Conservation (phyloP, 2,329 filamentous ascomycete genomes). For the Arthrobotrys iridis region DNA sequence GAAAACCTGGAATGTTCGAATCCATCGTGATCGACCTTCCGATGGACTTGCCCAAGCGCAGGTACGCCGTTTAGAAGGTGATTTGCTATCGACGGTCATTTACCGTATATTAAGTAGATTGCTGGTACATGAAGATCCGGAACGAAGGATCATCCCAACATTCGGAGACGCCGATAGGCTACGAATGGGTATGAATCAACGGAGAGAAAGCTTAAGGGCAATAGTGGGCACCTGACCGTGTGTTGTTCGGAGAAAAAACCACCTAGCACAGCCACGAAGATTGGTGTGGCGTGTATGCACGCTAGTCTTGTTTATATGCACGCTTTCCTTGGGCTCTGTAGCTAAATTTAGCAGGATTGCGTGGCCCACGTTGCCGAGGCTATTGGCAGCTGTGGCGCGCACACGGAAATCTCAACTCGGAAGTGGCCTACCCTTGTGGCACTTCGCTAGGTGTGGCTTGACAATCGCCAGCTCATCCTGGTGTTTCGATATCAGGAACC, state of each 20-base stretch:
- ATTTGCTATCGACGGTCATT: slow-evolving; percentile 27
- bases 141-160: slow-evolving; percentile 40
- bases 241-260: slow-evolving; percentile 49
- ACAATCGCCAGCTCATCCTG: slow-evolving; percentile 15
- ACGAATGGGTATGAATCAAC: slow-evolving; percentile 31
- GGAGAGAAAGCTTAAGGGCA: neutral
- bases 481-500: slow-evolving; percentile 4
- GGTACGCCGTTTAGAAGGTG: slow-evolving; percentile 19
- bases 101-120: neutral
- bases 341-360: slow-evolving; percentile 44
- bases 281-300: slow-evolving; percentile 49
- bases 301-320: slow-evolving; percentile 24
- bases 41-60: slow-evolving; percentile 40
- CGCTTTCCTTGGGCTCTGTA: neutral
- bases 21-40: slow-evolving; percentile 38
- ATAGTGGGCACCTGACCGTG: slow-evolving; percentile 8
- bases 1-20: slow-evolving; percentile 41
- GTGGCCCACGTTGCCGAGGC: slow-evolving; percentile 18
- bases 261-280: slow-evolving; percentile 48
- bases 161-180: slow-evolving; percentile 30
- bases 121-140: slow-evolving; percentile 2
- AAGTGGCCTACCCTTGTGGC: slow-evolving; percentile 35
- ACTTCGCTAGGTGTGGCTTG: slow-evolving; percentile 28
- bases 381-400: slow-evolving; percentile 7
- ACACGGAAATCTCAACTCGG: slow-evolving; percentile 10